Conservation (phyloP, 495 filamentous ascomycete genomes). For the Hypoxylon lienhwacheense region DNA sequence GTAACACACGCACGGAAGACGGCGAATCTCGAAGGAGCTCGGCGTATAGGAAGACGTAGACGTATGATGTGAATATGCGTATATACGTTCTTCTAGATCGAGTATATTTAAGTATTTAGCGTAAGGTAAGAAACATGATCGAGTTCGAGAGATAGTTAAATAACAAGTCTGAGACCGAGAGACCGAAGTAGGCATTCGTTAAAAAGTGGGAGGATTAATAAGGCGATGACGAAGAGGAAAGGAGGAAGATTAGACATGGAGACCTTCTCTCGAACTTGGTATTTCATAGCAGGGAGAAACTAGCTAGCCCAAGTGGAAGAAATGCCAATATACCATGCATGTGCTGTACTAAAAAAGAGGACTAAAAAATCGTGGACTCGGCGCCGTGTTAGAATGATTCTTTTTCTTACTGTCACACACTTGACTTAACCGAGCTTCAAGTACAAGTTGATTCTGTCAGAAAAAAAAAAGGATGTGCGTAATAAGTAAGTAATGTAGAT, state of each 20-base stretch:
- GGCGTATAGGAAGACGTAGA: conserved; percentile 1
- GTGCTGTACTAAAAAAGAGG: conserved; percentile 22
- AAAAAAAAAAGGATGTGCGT: background rate
- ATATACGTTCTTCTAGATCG: conserved; percentile 1
- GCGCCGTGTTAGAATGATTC: conserved; percentile 18
- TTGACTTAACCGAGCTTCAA: conserved; percentile 17
- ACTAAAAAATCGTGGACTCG: conserved; percentile 16
- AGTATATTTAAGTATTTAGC: background rate
- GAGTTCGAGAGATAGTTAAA: conserved; percentile 5
- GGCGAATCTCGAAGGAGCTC: background rate
- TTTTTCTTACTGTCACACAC: conserved; percentile 21
- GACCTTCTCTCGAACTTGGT: conserved; percentile 27
- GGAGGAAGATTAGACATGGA: conserved; percentile 24
- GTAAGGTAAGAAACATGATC: conserved; percentile 18
- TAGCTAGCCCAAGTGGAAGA: conserved; percentile 7
- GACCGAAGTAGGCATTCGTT: conserved; percentile 1
- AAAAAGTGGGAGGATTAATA: background rate
- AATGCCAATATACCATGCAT: conserved; percentile 21
- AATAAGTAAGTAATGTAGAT: background rate
- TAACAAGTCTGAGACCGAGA: background rate
- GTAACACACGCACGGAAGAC: conserved; percentile 11
- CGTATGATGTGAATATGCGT: background rate
- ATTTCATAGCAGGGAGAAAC: conserved; percentile 27
- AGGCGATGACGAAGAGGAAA: conserved; percentile 12
- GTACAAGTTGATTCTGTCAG: conserved; percentile 6